Evolutionary conservation across 129 eudicot species (phyloP).

Genomic region (Chrysanthemum seticuspe): DNA sequence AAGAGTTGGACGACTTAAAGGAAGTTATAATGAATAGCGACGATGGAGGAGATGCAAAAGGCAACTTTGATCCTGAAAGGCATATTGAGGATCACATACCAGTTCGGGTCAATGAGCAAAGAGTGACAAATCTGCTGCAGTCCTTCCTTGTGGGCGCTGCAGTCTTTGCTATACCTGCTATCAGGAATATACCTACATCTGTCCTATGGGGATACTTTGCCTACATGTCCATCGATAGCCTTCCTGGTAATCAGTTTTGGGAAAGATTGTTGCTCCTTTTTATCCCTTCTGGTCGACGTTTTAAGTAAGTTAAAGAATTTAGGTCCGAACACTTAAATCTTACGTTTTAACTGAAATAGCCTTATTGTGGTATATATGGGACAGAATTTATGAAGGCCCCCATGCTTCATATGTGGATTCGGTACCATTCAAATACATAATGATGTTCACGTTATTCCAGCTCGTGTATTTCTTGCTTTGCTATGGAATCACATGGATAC

Average conservation of each 20-base stretch:
- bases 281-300: conserved; percentile 55
- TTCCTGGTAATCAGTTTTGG: conserved; percentile 77
- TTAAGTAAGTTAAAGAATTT: conserved; percentile 42
- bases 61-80: conserved; percentile 51
- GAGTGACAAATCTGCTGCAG: conserved; percentile 69
- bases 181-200: conserved; percentile 60
- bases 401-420: conserved; percentile 68
- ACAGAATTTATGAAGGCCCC: conserved; percentile 49
- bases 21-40: conserved; percentile 52
- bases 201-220: conserved; percentile 80
- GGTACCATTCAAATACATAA: conserved; percentile 65
- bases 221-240: conserved; percentile 74
- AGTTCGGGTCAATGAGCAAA: conserved; percentile 76
- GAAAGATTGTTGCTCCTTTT: conserved; percentile 65
- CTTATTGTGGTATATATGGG: conserved; percentile 24
- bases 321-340: not conserved
- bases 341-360: not conserved
- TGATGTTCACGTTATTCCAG: conserved; percentile 63
- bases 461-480: conserved; percentile 61
- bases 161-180: conserved; percentile 60
- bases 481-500: conserved; percentile 89
- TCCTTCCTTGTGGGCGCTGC: conserved; percentile 54
- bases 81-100: conserved; percentile 69
- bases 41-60: conserved; percentile 32
- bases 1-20: conserved; percentile 56